Evolutionary conservation across 805 yeast species (phyloP).

Genomic region (Candida vartiovaarae): DNA sequence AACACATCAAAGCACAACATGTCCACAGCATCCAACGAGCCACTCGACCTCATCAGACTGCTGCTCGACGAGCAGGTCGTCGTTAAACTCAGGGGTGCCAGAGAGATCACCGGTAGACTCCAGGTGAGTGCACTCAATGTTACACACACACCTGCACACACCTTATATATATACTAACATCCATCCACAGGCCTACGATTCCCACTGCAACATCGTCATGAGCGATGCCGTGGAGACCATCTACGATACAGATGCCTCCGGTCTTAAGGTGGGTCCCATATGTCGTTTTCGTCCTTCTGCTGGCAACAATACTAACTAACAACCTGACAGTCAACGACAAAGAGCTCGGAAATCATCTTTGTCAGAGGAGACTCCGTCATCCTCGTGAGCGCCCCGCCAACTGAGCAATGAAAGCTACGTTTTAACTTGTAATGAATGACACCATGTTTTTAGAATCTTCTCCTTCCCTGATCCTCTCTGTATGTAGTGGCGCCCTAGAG

Average conservation of each 20-base stretch:
- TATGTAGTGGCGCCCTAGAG: slow-evolving; percentile 27
- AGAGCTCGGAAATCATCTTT: slow-evolving; percentile 80
- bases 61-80: slow-evolving; percentile 81
- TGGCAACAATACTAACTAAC: background rate
- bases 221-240: slow-evolving; percentile 89
- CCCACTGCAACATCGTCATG: slow-evolving; percentile 92
- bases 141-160: too few relatives aligned
- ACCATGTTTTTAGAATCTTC: too few relatives aligned
- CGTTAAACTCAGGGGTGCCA: slow-evolving; percentile 88
- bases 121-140: slow-evolving; percentile 45
- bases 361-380: slow-evolving; percentile 98
- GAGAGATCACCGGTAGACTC: slow-evolving; percentile 83
- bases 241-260: slow-evolving; percentile 40
- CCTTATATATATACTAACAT: slow-evolving; percentile 3
- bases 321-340: slow-evolving; percentile 24
- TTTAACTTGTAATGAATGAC: background rate
- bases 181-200: slow-evolving; percentile 63
- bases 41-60: slow-evolving; percentile 82
- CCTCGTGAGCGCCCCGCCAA: slow-evolving; percentile 38
- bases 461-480: background rate
- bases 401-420: background rate
- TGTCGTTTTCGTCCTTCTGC: too few relatives aligned
- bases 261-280: slow-evolving; percentile 10
- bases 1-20: slow-evolving; percentile 1
- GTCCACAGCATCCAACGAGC: slow-evolving; percentile 42